Conservation (phyloP, 2,329 filamentous ascomycete species). For the Drechslerella dactyloides region DNA sequence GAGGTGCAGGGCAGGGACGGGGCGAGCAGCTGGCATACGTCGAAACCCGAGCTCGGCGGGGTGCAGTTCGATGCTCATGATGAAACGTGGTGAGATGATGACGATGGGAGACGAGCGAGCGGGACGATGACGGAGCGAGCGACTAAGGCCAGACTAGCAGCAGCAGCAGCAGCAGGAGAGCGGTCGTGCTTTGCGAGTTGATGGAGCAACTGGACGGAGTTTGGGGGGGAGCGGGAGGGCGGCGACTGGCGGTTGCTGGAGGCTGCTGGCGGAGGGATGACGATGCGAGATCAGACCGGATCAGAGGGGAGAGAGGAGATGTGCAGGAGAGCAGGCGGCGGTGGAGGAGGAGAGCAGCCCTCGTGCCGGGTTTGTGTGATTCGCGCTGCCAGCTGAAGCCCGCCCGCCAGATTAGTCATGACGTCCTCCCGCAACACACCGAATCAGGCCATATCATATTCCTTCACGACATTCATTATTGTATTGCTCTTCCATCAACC, state of each 20-base stretch:
- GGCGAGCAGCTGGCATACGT: slow-evolving; percentile 67
- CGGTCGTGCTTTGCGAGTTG: not conserved
- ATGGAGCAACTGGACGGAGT: no score
- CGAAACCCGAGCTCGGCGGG: slow-evolving; percentile 90
- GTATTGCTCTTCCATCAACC: no score
- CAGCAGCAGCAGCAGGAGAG: not conserved
- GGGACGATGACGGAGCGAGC: slow-evolving; percentile 1
- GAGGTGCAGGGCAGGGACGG: slow-evolving; percentile 20
- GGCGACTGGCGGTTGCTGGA: not conserved
- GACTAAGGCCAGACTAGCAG: not conserved
- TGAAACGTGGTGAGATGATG: slow-evolving; percentile 54
- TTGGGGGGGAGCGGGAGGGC: not conserved
- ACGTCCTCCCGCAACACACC: no score
- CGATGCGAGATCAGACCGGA: not conserved
- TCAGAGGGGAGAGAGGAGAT: slow-evolving; percentile 10
- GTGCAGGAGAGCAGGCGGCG: not conserved
- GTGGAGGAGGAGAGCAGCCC: slow-evolving; percentile 17
- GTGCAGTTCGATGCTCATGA: slow-evolving; percentile 94
- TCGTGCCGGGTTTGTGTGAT: slow-evolving; percentile 50
- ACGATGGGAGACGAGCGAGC: not conserved
- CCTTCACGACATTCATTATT: no score
- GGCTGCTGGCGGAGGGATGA: slow-evolving; percentile 11
- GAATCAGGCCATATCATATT: no score
- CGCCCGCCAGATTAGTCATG: not conserved
- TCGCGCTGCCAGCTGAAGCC: slow-evolving; percentile 47